A percentile compares a stretch with the other conserved stretches of the same genome.
Conservation (phyloP, 495 filamentous ascomycete genomes). For the Staphylotrichum longicolle region DNA sequence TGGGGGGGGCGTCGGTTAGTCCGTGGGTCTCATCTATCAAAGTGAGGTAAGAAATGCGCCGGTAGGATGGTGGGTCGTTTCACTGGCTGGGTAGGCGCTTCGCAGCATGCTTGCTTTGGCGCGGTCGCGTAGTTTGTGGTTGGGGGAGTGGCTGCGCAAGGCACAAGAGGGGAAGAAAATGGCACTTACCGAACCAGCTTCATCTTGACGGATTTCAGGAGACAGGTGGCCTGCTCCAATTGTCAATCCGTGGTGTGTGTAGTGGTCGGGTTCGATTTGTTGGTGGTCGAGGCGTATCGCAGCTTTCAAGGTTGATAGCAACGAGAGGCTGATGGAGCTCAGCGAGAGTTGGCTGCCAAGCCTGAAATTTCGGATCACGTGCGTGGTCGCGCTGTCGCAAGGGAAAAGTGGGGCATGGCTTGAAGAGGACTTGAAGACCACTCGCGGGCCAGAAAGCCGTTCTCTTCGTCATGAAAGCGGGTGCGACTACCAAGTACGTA, state of each 20-base stretch:
- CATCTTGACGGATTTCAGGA: constrained; percentile 59
- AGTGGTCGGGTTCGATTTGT: background rate
- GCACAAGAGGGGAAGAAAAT: no score
- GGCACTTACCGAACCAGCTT: constrained; percentile 91
- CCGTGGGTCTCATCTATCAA: background rate
- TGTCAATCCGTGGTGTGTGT: constrained; percentile 11
- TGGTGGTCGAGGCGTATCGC: background rate
- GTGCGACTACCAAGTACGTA: background rate
- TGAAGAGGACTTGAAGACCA: no score
- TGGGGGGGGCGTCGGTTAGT: constrained; percentile 16
- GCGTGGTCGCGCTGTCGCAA: background rate
- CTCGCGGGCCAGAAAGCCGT: no score
- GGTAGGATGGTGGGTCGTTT: no score
- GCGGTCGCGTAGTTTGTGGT: no score
- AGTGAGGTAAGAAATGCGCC: no score
- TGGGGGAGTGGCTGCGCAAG: no score
- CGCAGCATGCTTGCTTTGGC: no score
- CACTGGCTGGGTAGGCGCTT: no score
- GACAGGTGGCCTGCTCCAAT: constrained; percentile 10
- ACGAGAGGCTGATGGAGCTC: constrained; percentile 4
- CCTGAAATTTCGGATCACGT: constrained; percentile 19
- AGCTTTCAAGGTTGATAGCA: background rate
- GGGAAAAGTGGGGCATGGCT: background rate
- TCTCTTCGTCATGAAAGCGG: no score
- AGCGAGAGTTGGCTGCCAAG: constrained; percentile 1